Conservation (phyloP, 2,329 filamentous ascomycete species). For the Byssochlamys sp. region DNA sequence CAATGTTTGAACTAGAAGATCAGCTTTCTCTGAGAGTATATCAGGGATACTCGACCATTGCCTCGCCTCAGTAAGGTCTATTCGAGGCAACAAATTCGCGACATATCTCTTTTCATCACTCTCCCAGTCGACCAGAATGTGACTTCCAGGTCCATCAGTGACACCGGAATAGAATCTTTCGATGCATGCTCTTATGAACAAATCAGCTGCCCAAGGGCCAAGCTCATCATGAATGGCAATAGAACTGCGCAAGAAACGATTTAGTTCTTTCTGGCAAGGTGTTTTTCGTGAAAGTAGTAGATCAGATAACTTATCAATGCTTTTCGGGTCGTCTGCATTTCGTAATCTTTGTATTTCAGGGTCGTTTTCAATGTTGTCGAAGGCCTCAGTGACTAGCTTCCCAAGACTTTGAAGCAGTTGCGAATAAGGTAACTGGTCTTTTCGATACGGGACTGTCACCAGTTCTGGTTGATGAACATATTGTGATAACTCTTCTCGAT, state of each 20-base stretch:
- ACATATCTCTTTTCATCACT: conserved; percentile 50
- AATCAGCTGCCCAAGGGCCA: conserved; percentile 60
- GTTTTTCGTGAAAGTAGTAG: conserved; percentile 24
- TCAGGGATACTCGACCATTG: conserved; percentile 12
- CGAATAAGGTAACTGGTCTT: conserved; percentile 4
- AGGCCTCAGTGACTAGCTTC: conserved; percentile 33
- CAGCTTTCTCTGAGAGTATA: conserved; percentile 49
- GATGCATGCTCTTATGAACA: conserved; percentile 50
- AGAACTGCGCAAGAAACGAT: conserved; percentile 43
- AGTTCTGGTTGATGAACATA: conserved; percentile 60
- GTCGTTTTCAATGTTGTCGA: conserved; percentile 47
- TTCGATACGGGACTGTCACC: conserved; percentile 23
- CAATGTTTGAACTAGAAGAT: conserved; percentile 47
- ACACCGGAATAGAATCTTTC: conserved; percentile 20
- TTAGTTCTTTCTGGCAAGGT: conserved; percentile 46
- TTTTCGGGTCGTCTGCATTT: conserved; percentile 24
- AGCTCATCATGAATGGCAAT: conserved; percentile 47
- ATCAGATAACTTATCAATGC: conserved; percentile 15
- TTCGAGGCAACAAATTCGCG: conserved; percentile 26
- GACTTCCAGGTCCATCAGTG: conserved; percentile 17
- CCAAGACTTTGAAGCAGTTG: conserved; percentile 37
- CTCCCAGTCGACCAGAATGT: conserved; percentile 34
- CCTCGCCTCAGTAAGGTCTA: conserved; percentile 10
- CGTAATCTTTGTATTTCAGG: conserved; percentile 48
- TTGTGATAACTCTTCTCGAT: conserved; percentile 60